Percentiles rank a stretch among this genome's conserved stretches.
Evolutionary conservation across 495 filamentous ascomycete genomes (phyloP).

Genomic region (Daldinia grandis): DNA sequence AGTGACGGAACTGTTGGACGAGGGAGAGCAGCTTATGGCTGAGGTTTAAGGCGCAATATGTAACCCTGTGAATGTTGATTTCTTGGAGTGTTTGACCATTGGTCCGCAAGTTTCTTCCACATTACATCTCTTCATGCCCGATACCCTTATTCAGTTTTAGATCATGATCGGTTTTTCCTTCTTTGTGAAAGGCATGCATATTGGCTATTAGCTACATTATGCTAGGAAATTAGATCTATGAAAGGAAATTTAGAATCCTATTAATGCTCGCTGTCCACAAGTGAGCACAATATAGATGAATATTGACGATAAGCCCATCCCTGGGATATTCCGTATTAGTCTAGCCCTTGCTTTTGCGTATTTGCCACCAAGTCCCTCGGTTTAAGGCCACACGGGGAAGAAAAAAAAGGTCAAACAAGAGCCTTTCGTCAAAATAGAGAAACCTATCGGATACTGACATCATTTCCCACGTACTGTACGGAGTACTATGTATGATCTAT

Average conservation of each 20-base stretch:
- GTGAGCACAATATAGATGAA: background rate
- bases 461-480: slow-evolving; percentile 23
- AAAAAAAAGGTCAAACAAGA: background rate
- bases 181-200: slow-evolving; percentile 9
- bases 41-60: slow-evolving; percentile 57
- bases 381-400: background rate
- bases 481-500: background rate
- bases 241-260: background rate
- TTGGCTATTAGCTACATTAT: slow-evolving; percentile 6
- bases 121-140: slow-evolving; percentile 29
- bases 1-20: slow-evolving; percentile 86
- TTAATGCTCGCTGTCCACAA: background rate
- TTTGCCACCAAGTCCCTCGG: background rate
- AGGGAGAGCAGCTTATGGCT: slow-evolving; percentile 89
- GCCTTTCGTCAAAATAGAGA: background rate
- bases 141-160: slow-evolving; percentile 37
- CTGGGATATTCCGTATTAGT: background rate
- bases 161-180: slow-evolving; percentile 16
- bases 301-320: too few relatives aligned
- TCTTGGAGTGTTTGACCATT: slow-evolving; percentile 29
- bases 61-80: slow-evolving; percentile 15
- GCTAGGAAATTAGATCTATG: slow-evolving; percentile 11
- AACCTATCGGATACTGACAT: slow-evolving; percentile 31
- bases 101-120: slow-evolving; percentile 25
- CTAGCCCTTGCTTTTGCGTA: background rate